A percentile compares a stretch with the other conserved stretches of the same genome.
phyloP scores from a whole-genome alignment of 2,329 filamentous ascomycete species.

The Colletotrichum zoysiae region DNA sequence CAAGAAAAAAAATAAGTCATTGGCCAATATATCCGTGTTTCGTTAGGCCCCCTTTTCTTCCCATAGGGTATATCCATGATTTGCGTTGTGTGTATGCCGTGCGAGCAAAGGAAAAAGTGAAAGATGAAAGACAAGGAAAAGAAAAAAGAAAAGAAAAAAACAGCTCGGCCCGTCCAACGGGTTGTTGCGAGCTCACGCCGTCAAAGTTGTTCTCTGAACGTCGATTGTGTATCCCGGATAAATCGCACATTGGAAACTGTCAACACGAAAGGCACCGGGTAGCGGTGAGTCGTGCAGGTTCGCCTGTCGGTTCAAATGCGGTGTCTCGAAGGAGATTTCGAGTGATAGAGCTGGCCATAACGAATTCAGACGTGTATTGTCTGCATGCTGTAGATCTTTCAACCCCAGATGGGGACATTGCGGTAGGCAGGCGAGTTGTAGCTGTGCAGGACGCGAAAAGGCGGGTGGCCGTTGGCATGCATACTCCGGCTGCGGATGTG shows the following conservation, averaged over 20 bases:
- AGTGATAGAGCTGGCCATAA: conserved; percentile 32
- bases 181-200: conserved; percentile 7
- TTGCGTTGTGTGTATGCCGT: conserved; percentile 18
- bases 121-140: background rate
- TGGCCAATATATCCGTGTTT: conserved; percentile 23
- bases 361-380: conserved; percentile 17
- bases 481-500: conserved; percentile 31
- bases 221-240: conserved; percentile 3
- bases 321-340: background rate
- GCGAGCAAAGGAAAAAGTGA: background rate
- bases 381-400: conserved; percentile 25
- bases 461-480: conserved; percentile 47
- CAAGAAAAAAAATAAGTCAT: background rate
- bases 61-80: conserved; percentile 28
- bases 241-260: conserved; percentile 26
- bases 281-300: background rate
- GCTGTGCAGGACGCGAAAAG: conserved; percentile 68
- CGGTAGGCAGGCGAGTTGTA: conserved; percentile 70
- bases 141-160: background rate
- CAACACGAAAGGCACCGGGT: conserved; percentile 11
- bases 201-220: background rate
- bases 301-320: conserved; percentile 28
- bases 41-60: conserved; percentile 16
- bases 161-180: background rate
- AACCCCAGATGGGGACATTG: conserved; percentile 69